Conservation (phyloP, 139 green algal genomes). For the Coelastrella sp. region DNA sequence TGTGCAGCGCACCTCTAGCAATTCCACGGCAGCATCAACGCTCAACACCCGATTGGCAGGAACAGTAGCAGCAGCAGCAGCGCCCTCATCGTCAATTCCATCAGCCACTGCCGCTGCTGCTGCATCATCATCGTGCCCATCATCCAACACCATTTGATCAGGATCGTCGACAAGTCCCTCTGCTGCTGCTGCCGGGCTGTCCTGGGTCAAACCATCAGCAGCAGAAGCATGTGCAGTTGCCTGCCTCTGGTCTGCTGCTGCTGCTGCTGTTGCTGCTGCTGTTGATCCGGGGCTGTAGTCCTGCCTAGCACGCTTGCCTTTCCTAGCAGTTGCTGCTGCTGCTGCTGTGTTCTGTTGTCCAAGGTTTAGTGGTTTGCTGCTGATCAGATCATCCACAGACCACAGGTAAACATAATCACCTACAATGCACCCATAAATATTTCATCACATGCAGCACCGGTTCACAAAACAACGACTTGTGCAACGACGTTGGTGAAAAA, state of each 20-base stretch:
- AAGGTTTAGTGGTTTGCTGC: background rate
- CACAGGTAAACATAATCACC: conserved; percentile 42
- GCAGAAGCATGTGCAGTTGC: background rate
- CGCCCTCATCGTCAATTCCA: background rate
- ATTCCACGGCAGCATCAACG: conserved; percentile 29
- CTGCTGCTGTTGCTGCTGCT: background rate
- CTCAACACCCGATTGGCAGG: background rate
- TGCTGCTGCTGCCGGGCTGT: background rate
- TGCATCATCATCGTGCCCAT: too few species aligned
- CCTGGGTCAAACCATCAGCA: background rate
- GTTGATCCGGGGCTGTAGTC: background rate
- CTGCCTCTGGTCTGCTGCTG: background rate
- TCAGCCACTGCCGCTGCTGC: background rate
- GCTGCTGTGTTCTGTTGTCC: background rate
- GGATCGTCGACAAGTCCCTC: background rate
- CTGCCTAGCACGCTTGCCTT: conserved; percentile 12
- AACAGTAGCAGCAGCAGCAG: background rate
- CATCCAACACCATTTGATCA: too few species aligned
- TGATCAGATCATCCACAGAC: background rate
- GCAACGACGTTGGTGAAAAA: too few species aligned
- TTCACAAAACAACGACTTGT: too few species aligned
- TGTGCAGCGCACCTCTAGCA: background rate
- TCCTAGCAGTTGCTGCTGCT: background rate
- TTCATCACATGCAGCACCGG: too few species aligned
- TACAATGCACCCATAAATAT: background rate